Evolutionary conservation across 257 asterid genomes (phyloP), one percentile per base, ranked within the genome.

Genomic region (Przewalskia tangutica): DNA sequence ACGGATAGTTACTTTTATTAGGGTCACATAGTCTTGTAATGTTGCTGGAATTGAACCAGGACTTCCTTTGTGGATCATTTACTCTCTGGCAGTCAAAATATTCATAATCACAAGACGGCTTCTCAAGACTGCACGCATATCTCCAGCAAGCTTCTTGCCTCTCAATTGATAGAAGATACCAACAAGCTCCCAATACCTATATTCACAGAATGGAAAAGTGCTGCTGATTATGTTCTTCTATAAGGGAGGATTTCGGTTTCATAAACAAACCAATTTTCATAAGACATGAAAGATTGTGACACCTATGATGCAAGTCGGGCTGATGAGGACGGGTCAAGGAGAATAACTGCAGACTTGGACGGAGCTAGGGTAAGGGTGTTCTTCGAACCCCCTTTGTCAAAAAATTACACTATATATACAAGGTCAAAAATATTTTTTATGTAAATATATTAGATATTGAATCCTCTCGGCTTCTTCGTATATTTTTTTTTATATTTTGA

Each of bases 141-240:
- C 89, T 93, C 99, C 97, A 95, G 82, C 99, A 94, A 48, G 93
- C 95, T 85, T 94, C 99, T 85, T 94, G 98, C 83, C 99, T 90
- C 89, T 95, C 98, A 34, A 95, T 89, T 7, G 98, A 85, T 23
- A 94, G 91, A 83, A 95, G 97, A 82, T 95, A 95, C 97, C 98
- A 94, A 83, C 92, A 91, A 81, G 98, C 97, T 85, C 98, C 99
- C 82, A 91, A 81, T 86, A 95, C 84, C 98, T 94, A 83, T 17
- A 83, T 11, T 58, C 38, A 14, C 12, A 38, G 4, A 36, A 38
- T 27, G 67, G 32, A 58, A 36, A 77, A 23, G 6, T 11, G 53
- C 5, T 68, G 27, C 50, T 68, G 77, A 40, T 68, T 17, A 9
- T 17, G n/a, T 67, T 8, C 27, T 67, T 67, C 32, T n/a, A 3